Evolutionary conservation across 2,329 filamentous ascomycete species (phyloP).

Genomic region (Venturia pyrina): DNA sequence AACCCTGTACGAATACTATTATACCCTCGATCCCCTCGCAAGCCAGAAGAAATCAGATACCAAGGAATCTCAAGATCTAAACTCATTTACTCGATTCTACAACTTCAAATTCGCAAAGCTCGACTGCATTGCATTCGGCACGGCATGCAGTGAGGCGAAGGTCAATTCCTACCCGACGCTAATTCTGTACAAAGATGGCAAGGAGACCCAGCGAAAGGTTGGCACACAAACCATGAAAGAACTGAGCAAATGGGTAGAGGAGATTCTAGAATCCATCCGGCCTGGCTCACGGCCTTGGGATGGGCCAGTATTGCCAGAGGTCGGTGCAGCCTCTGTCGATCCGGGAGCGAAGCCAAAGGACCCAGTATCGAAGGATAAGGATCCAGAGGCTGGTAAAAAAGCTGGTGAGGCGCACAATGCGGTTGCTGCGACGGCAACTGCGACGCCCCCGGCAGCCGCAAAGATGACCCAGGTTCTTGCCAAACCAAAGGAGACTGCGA

Average conservation of each 20-base stretch:
- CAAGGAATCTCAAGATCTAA: constrained; percentile 41
- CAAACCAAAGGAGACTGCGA: constrained; percentile 47
- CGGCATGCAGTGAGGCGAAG: constrained; percentile 60
- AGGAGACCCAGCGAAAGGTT: constrained; percentile 50
- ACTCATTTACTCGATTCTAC: constrained; percentile 72
- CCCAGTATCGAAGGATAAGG: constrained; percentile 28
- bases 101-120: constrained; percentile 79
- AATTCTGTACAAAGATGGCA: constrained; percentile 69
- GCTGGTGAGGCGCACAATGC: constrained; percentile 21
- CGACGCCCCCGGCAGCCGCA: constrained; percentile 15
- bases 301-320: constrained; percentile 58
- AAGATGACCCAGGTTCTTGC: constrained; percentile 35
- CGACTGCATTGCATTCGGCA: constrained; percentile 75
- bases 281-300: constrained; percentile 68
- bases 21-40: constrained; percentile 49
- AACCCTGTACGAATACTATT: constrained; percentile 90
- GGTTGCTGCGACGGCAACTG: constrained; percentile 18
- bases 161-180: constrained; percentile 68
- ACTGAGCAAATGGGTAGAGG: constrained; percentile 64
- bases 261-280: constrained; percentile 62
- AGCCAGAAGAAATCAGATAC: constrained; percentile 28
- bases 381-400: constrained; percentile 21
- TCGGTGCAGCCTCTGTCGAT: constrained; percentile 49
- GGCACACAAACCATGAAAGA: constrained; percentile 58
- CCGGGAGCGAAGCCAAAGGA: constrained; percentile 24